phyloP scores from a whole-genome alignment of 2,329 filamentous ascomycete species.

The Microcera coccophila region DNA sequence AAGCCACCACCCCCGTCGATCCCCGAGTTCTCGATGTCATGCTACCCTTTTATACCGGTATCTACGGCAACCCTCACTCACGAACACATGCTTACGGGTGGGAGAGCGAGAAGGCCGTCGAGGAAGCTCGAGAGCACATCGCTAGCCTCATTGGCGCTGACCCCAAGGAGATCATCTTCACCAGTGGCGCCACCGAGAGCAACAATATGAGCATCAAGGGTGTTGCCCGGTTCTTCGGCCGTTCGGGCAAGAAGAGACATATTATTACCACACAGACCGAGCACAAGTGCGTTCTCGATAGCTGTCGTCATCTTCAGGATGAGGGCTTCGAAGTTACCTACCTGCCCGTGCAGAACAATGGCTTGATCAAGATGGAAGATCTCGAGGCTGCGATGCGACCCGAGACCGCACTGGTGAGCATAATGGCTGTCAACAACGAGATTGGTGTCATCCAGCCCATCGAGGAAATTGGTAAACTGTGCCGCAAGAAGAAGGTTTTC shows the following conservation, averaged over 20 bases:
- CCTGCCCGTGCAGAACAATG: conserved; percentile 80
- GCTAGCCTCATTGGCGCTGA: conserved; percentile 88
- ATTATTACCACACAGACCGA: conserved; percentile 97
- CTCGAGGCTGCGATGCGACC: conserved; percentile 86
- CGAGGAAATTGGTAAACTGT: conserved; percentile 88
- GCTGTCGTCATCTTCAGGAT: conserved; percentile 92
- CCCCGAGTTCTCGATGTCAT: conserved; percentile 94
- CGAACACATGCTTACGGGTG: conserved; percentile 97
- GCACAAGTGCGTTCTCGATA: conserved; percentile 98
- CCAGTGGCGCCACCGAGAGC: conserved; percentile 94
- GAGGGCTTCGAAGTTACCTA: conserved; percentile 98
- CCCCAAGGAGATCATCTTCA: conserved; percentile 98
- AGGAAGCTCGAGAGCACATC: conserved; percentile 78
- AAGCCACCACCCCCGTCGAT: conserved; percentile 92
- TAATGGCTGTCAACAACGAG: conserved; percentile 99
- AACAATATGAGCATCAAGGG: conserved; percentile 99
- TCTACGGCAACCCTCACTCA: conserved; percentile 96
- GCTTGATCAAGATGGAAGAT: conserved; percentile 78
- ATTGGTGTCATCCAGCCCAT: conserved; percentile 98
- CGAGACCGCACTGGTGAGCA: conserved; percentile 87
- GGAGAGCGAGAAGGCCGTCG: conserved; percentile 94
- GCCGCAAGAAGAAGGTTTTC: conserved; percentile 87
- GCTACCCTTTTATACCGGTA: conserved; percentile 88
- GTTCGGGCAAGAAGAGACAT: conserved; percentile 94
- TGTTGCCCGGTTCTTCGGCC: conserved; percentile 90